Evolutionary conservation across 352 stramenopile species (phyloP), one percentile per base, ranked within the genome.

Genomic region (Phytopythium mirpurense): DNA sequence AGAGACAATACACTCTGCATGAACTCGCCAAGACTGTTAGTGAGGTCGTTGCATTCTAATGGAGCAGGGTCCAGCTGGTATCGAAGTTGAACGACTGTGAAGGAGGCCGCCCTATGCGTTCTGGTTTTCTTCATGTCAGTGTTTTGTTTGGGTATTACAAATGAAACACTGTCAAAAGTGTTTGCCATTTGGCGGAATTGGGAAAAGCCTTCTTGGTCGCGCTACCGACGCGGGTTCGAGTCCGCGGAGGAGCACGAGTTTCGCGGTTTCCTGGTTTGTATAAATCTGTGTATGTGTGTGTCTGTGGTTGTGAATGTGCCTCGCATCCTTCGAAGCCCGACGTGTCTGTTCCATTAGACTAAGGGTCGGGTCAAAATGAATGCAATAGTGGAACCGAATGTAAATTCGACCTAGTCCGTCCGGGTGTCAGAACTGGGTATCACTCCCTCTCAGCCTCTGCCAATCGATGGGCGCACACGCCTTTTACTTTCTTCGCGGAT

Each of bases 261-360:
- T 45, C 48, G 19, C 21, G 19, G n/a, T 14, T 29, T 43, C 56
- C 12, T 54, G 36, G n/a, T n/a, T 64, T 63, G 40, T 56, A n/a
- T 56, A 5, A 32, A 5, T 32, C 29, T 15, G 18, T 19, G 45
- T 45, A n/a, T 10, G 21, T 40, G 14, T 37, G 29, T 16, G 42
- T 45, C n/a, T 10, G 21, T 40, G 14, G 36, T 29, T 60, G 16
- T 67, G 41, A 19, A 46, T 50, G 46, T 27, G 2, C 11, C 16
- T 71, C 59, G 82, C 83, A 94, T 74, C 67, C 76, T 92, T 94
- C 83, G 83, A 94, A 94, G 83, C 76, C 77, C 67, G 65, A 59
- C 85, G 83, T 94, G 82, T 90, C 83, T 88, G 60, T 92, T 11
- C 76, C 45, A 91, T 94, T 90, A 87, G 83, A 85, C 82, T 94